A percentile compares a stretch with the other conserved stretches of the same genome.
Conservation (phyloP, 1,284 basidiomycete species). For the Cryptococcus wingfieldii region DNA sequence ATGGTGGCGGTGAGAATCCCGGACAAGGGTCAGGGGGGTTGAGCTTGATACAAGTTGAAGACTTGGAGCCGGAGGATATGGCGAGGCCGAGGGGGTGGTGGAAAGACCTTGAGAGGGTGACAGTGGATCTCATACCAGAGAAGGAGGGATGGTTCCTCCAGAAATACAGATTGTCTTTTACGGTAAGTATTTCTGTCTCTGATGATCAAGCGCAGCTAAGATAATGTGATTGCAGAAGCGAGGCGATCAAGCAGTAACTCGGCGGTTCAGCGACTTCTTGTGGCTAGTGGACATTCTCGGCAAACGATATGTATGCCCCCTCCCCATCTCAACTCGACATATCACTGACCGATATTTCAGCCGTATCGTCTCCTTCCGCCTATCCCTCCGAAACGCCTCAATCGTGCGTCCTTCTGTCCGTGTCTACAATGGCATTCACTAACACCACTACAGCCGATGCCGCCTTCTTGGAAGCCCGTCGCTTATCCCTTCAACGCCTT, state of each 20-base stretch:
- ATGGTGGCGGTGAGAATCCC: too few species aligned
- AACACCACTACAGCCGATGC: constrained; percentile 61
- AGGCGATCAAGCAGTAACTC: constrained; percentile 40
- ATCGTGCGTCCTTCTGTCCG: constrained; percentile 57
- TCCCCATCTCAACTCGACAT: neutral
- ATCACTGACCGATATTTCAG: constrained; percentile 11
- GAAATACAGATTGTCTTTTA: constrained; percentile 75
- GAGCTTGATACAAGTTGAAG: too few species aligned
- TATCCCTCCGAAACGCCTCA: constrained; percentile 83
- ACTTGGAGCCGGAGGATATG: too few species aligned
- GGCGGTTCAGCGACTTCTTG: constrained; percentile 79
- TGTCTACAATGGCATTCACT: neutral
- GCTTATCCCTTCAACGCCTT: constrained; percentile 78
- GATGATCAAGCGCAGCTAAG: neutral
- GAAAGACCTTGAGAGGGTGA: constrained; percentile 69
- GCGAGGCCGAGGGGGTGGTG: constrained; percentile 60
- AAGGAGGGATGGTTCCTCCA: constrained; percentile 72
- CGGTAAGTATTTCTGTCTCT: constrained; percentile 55
- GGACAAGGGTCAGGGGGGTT: too few species aligned
- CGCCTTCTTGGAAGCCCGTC: constrained; percentile 79
- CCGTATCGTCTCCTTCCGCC: constrained; percentile 87
- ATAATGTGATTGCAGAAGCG: constrained; percentile 18
- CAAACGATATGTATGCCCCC: constrained; percentile 46
- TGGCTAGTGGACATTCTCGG: constrained; percentile 79
- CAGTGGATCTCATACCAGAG: constrained; percentile 52